Evolutionary conservation across 1,139 yeast genomes (phyloP), one percentile per base, ranked within the genome.

Genomic region (Yamadazyma oceani): DNA sequence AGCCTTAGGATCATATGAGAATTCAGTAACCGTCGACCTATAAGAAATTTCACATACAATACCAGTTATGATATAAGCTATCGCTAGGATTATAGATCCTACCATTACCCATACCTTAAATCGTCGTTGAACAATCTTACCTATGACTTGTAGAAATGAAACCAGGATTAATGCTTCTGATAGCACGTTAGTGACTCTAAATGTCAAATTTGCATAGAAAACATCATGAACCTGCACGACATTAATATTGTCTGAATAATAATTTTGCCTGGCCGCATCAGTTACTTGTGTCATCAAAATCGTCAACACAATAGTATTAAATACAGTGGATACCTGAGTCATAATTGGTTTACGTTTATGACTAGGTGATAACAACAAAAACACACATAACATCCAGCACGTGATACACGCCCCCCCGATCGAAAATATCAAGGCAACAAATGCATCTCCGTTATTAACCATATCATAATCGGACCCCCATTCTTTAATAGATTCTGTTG

Each of bases 311-410:
- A 69, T 56, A 13, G 80, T 66, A 45, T 65, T 66, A 42, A 74
- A 60, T 4, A 75, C 44, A 13, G 78, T 75, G 3, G 80, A 69
- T 10, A 73, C 32, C 35, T 71, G 72, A 12, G 79, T 58, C 24
- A 70, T 51, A 32, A 63, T 45, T 1, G 84, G 82, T 40, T 78
- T 74, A 12, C 72, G 47, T 40, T 64, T 66, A 45, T 72, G 73
- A 14, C 60, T 62, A 0, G 79, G 73, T 14, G 78, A 68, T 26
- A 79, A 53, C 35, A 66, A 55, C 28, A 76, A 57, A 36, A 78
- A 51, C 17, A 76, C 47, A 33, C 77, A 55, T 26, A 79, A 60
- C 78, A 78, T 73, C 84, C 84, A 78, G 26, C 73, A 58, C 2
- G 75, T 62, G 3, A 73, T 69, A 47, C 75, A 69, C 19, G 66